A percentile compares a stretch with the other conserved stretches of the same genome.
phyloP scores from a whole-genome alignment of 768 basidiomycete species.

The Tulasnella sp. region DNA sequence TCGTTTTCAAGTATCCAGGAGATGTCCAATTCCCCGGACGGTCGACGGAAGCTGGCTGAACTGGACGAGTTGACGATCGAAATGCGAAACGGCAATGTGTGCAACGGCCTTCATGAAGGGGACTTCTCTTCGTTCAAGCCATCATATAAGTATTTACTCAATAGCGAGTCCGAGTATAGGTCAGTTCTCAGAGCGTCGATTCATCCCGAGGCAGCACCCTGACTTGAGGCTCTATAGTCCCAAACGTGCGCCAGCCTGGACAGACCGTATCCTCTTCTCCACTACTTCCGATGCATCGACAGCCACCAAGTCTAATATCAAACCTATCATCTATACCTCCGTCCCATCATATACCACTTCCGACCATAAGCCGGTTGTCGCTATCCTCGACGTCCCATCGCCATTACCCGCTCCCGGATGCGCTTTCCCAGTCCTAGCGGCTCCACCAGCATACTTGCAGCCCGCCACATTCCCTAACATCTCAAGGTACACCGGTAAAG shows the following conservation, averaged over 20 bases:
- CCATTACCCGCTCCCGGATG: slow-evolving; percentile 34
- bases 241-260: slow-evolving; percentile 84
- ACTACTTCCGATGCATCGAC: slow-evolving; percentile 62
- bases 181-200: slow-evolving; percentile 39
- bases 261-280: slow-evolving; percentile 85
- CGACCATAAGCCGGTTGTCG: slow-evolving; percentile 92
- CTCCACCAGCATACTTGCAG: slow-evolving; percentile 53
- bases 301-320: slow-evolving; percentile 52
- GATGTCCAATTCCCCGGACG: slow-evolving; percentile 46
- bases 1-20: slow-evolving; percentile 30
- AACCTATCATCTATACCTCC: slow-evolving; percentile 69
- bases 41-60: slow-evolving; percentile 60
- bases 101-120: slow-evolving; percentile 76
- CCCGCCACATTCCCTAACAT: slow-evolving; percentile 39
- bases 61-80: slow-evolving; percentile 69
- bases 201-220: not conserved
- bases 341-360: slow-evolving; percentile 82
- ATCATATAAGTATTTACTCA: slow-evolving; percentile 83
- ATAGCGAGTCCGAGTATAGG: slow-evolving; percentile 80
- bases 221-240: slow-evolving; percentile 41
- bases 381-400: slow-evolving; percentile 57
- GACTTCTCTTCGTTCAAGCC: slow-evolving; percentile 86
- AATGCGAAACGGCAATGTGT: slow-evolving; percentile 59
- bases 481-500: slow-evolving; percentile 54
- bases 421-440: slow-evolving; percentile 36